A percentile compares a stretch with the other conserved stretches of the same genome.
Conservation (phyloP, 371 early-diverging fungal genomes). For the Mucor indicus region DNA sequence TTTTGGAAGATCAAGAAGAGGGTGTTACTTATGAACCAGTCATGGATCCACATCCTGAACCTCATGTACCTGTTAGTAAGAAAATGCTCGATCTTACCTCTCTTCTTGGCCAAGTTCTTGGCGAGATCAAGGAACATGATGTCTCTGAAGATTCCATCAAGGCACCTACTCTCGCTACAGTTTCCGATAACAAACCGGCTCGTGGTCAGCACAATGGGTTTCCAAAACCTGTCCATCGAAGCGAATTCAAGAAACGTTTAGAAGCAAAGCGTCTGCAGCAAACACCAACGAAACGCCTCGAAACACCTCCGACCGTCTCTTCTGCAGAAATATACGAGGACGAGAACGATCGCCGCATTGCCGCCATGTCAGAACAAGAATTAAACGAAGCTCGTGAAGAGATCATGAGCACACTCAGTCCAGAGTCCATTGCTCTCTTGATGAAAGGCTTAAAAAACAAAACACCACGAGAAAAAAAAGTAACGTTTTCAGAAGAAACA, state of each 20-base stretch:
- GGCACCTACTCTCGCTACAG: constrained; percentile 20
- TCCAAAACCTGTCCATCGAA: constrained; percentile 55
- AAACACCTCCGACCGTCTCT: constrained; percentile 7
- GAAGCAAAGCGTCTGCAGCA: constrained; percentile 10
- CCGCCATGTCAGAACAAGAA: constrained; percentile 59
- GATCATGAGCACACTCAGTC: constrained; percentile 54
- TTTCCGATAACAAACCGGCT: constrained; percentile 10
- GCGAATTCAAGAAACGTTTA: constrained; percentile 38
- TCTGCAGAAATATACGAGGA: constrained; percentile 22
- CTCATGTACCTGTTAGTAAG: constrained; percentile 34
- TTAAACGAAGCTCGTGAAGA: constrained; percentile 59
- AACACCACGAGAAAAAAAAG: constrained; percentile 12
- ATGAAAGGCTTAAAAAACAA: constrained; percentile 27
- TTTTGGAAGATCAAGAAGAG: constrained; percentile 4
- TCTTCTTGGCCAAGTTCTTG: constrained; percentile 40
- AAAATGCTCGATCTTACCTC: constrained; percentile 50
- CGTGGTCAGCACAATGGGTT: constrained; percentile 46
- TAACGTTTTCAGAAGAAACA: background rate
- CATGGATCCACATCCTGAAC: constrained; percentile 25
- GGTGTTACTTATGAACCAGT: constrained; percentile 20
- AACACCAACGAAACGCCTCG: constrained; percentile 6
- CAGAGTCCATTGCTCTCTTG: constrained; percentile 48
- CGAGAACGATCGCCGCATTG: constrained; percentile 56
- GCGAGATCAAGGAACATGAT: constrained; percentile 49
- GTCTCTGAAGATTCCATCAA: constrained; percentile 16